phyloP scores from a whole-genome alignment of 345 rosid genomes.

The Zanthoxylum bungeanum region DNA sequence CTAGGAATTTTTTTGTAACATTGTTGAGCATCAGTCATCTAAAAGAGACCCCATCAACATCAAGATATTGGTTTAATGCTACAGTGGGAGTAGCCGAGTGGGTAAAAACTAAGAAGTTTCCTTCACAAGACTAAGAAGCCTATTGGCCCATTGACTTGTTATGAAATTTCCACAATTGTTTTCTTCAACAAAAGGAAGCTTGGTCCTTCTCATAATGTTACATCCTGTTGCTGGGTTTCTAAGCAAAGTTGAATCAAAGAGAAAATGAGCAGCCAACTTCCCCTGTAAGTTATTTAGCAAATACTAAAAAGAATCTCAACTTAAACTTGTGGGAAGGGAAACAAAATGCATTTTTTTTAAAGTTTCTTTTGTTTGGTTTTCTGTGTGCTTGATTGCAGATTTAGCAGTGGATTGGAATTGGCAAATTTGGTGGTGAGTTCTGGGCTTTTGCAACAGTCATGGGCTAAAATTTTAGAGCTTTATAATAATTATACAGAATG shows the following conservation, averaged over 20 bases:
- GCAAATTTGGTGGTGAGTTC: constrained; percentile 51
- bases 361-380: not conserved
- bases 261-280: constrained; percentile 5
- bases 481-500: constrained; percentile 8
- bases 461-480: constrained; percentile 31
- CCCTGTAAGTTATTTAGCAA: constrained; percentile 10
- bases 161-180: not conserved
- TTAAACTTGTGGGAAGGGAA: not conserved
- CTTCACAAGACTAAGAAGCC: not conserved
- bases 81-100: not conserved
- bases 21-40: not conserved
- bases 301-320: not conserved
- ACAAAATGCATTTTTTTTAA: not conserved
- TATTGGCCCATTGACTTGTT: not conserved
- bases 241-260: not conserved
- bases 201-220: not conserved
- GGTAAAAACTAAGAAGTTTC: not conserved
- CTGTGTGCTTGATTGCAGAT: constrained; percentile 27
- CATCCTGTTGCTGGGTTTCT: not conserved
- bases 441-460: constrained; percentile 37
- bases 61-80: not conserved
- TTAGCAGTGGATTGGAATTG: constrained; percentile 32
- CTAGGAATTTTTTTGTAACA: too few species aligned
- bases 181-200: not conserved
- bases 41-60: not conserved